Evolutionary conservation across 2,329 filamentous ascomycete genomes (phyloP), one percentile per base, ranked within the genome.

Genomic region (Cladosporium sp.): DNA sequence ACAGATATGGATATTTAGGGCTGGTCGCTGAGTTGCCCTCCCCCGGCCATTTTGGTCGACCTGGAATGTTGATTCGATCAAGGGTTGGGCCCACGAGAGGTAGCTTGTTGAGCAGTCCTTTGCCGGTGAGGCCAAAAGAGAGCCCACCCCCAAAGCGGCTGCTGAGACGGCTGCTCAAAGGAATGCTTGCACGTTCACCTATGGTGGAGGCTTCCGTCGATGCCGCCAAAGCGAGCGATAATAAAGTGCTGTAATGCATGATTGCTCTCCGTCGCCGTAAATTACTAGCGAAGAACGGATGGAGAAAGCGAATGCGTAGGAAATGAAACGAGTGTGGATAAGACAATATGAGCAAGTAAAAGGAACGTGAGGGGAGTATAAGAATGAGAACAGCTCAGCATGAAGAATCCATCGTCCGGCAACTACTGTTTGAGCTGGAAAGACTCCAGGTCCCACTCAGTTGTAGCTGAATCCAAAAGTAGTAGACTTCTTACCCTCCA

Each of bases 1-100:
- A 66, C n/a, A 65, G 56, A 48, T 61, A 60, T 25, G 53, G 56
- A 35, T 66, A 66, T 6, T 57, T 57, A 2, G 65, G 65, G 40
- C 60, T 64, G 13, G 59, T 58, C 48, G 60, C 62, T 24, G 36
- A 55, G 36, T 64, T 56, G n/a, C 64, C 64, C 36, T 57, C 42
- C n/a, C 63, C 63, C 10, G 45, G 55, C 55, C 55, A 57, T 35
- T 25, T 44, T 5, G 45, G 32, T 35, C 32, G 47, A 9, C 55
- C 55, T 13, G 55, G 55, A 3, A 55, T 24, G 13, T 47, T 39
- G 52, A 47, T 36, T 3, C 52, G 52, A 19, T 45, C 40, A 13
- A 45, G 22, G 19, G 36, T 32, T 25, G 52, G 52, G 15, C 52
- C 52, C 4, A 47, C 52, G 22, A 55, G n/a, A 39, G 52, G 52